Base-by-base conservation (phyloP, 225 moss, liverwort and hornwort genomes). In the Pseudisothecium myosuroides region DNA sequence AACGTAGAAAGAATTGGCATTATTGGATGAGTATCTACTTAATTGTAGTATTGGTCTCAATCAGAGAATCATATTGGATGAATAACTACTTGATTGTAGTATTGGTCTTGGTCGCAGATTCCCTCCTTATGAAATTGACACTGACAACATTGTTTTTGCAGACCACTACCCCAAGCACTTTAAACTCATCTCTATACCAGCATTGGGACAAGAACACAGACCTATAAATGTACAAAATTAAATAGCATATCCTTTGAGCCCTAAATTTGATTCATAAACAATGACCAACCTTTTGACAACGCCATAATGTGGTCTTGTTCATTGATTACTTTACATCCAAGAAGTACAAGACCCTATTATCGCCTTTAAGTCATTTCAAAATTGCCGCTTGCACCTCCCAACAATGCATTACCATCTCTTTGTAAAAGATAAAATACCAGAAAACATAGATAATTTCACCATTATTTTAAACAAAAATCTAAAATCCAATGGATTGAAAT, bases 141-240 rank as follows among this genome's bases (percentile, higher is more conserved):
- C 5, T 26, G 6, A 27, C 43, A 43, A 29, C 45, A 49, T 75
- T 75, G 5, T 4, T 49, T 6, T 43, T 49, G 7, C 1, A 5
- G 7, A 12, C 7, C 31, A 75, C 47, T 19, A 75, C 2, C 4
- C 9, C 12, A 15, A 15, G 31, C 5, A 23, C 59, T 34, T 66
- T 2, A 2, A 36, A 71, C 8, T 41, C 26, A 26, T 43, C 4
- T 72, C 14, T 1, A 17, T 17, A 2, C 6, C 19, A 22, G 31
- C 31, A 5, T 47, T 31, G 5, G 12, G 18, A 74, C 12, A 47
- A 47, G 5, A 74, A 31, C 19, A 31, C 5, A 0, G 31, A 7
- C n/a, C 13, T 0, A 12, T 21, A n/a, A 71, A 2, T 41, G n/a
- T 26, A 5, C 8, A n/a, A 0, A 68, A 1, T 68, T 23, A 13